Base-by-base conservation (phyloP, 495 filamentous ascomycete species). In the Daldinia caldariorum region DNA sequence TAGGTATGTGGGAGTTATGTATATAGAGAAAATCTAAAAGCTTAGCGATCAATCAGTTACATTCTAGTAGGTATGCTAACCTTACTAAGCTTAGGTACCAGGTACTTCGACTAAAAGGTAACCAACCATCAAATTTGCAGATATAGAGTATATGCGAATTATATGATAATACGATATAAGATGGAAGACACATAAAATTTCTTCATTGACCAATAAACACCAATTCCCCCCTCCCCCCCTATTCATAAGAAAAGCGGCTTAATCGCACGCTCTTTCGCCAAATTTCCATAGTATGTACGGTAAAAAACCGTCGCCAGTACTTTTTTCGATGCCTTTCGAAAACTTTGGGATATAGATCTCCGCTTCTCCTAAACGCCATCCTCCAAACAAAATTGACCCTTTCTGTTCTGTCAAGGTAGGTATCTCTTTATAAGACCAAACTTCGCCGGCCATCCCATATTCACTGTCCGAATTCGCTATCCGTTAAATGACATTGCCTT, bases 191-290 rank as follows among this genome's bases (percentile, higher is more conserved):
- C 20, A 47, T 22, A 47, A 47, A 47, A 35, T 35, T 35, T 22
- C 43, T 20, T 47, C 43, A 47, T 47, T 47, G 16, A 47, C 43
- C 43, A 47, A 47, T 47, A 13, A 47, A 22, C 43, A 47, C 43
- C 43, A 47, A 47, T 47, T n/a, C n/a, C n/a, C n/a, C n/a, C n/a
- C n/a, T n/a, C n/a, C 2, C 43, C 43, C 43, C 43, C 16, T 26
- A 26, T 20, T 47, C 43, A 47, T 47, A 47, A 47, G 16, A 45
- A 45, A 45, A 45, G 18, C 43, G 43, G 43, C 43, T 47, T 16
- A 47, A 47, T 47, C 18, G 43, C 43, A 47, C 43, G 43, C 43
- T 47, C 0, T 20, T 47, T 47, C 6, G 7, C 41, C n/a, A n/a
- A 45, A 45, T 45, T 22, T 20, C 16, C 39, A n/a, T n/a, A 43